Base-by-base conservation (phyloP, 768 basidiomycete species). In the Naganishia antarctica region DNA sequence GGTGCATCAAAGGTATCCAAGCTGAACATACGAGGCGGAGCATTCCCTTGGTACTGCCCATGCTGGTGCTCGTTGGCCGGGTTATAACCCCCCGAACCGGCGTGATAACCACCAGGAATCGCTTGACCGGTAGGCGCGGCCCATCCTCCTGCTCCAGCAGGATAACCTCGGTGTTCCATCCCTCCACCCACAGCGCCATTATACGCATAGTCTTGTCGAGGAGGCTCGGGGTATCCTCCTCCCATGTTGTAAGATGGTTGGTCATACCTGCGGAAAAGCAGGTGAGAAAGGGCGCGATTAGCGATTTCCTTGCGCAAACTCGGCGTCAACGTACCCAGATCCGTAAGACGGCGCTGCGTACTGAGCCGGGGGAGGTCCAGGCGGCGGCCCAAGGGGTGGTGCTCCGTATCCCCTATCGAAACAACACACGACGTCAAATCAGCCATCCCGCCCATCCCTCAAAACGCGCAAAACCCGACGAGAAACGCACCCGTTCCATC, bases 41-140 rank as follows among this genome's bases (percentile, higher is more conserved):
- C 47, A 31, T 48, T 47, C 32, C 53, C 49, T 13, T 63, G 62
- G 25, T 44, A 46, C 34, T 50, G 62, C 15, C 53, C 53, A 26
- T 63, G 44, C 28, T 48, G 29, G 28, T 44, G 40, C 28, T 31
- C 37, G 12, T 40, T 51, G 9, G 49, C 31, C 6, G 58, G 46
- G 21, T 37, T 59, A 2, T 28, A 28, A 12, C 28, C 29, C 4
- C 40, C 60, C 28, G 41, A 66, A 15, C 60, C 60, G 4, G 57
- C 21, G 16, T 50, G 44, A 32, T 66, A 66, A 21, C 49, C 31
- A n/a, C 15, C 9, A 13, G 60, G 43, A 9, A 62, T 40, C 1
- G 44, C 48, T 37, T 61, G 61, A 29, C 66, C 66, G 16, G 61
- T 51, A 21, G 57, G 53, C 4, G 61, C 23, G 43, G 62, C 50